Conservation (phyloP, 2,329 filamentous ascomycete species). For the Fusarium camptoceras region DNA sequence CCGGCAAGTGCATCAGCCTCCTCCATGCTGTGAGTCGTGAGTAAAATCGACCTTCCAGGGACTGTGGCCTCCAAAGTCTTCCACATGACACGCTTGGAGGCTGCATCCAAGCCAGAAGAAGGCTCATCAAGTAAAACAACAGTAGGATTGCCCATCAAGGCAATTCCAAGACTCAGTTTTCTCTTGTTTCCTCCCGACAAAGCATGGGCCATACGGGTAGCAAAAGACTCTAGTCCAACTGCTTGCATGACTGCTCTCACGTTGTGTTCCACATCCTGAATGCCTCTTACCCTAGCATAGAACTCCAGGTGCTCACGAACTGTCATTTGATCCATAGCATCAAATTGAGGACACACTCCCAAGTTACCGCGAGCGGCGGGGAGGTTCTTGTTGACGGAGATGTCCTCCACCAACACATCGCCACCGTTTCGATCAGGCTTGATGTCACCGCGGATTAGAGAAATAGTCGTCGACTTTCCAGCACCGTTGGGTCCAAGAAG, state of each 20-base stretch:
- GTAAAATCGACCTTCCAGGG: constrained; percentile 81
- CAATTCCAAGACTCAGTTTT: constrained; percentile 90
- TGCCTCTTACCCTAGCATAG: constrained; percentile 86
- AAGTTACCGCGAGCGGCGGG: constrained; percentile 79
- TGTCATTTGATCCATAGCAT: constrained; percentile 92
- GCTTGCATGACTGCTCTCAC: constrained; percentile 82
- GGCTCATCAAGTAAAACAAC: constrained; percentile 92
- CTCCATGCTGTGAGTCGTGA: constrained; percentile 96
- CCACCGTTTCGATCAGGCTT: constrained; percentile 77
- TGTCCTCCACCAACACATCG: constrained; percentile 82
- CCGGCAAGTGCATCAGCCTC: constrained; percentile 90
- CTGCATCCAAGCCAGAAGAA: constrained; percentile 88
- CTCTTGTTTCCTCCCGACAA: constrained; percentile 92
- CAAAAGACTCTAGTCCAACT: constrained; percentile 79
- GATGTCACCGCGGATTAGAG: constrained; percentile 88
- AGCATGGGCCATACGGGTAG: constrained; percentile 78
- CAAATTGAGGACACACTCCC: constrained; percentile 91
- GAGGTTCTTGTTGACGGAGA: constrained; percentile 78
- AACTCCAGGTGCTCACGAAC: constrained; percentile 87
- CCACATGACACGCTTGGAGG: constrained; percentile 95
- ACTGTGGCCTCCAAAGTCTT: constrained; percentile 80
- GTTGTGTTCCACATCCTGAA: constrained; percentile 80
- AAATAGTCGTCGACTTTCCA: constrained; percentile 91
- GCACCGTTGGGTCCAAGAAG: constrained; percentile 91
- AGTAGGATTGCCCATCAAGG: constrained; percentile 89